Base-by-base conservation (phyloP, 768 basidiomycete species). In the Hirschioporus abietinus region DNA sequence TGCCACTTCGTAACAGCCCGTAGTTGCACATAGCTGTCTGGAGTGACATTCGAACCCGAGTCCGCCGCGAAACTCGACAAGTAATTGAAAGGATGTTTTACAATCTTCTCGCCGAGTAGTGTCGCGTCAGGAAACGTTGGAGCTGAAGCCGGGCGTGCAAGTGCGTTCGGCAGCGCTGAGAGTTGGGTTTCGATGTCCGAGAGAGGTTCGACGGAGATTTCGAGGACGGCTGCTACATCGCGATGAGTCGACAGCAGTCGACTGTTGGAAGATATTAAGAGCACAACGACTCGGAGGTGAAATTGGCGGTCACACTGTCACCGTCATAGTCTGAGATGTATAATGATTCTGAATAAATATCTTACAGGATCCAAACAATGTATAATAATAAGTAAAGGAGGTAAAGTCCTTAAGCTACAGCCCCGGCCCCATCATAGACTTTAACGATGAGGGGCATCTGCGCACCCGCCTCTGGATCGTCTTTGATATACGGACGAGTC, bases 161-260 rank as follows among this genome's bases (percentile, higher is more conserved):
- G 71, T 0, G 71, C 66, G 8, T 74, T 72, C 1, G 84, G 83
- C n/a, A 87, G 78, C 6, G 75, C 69, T 20, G 81, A 79, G 35
- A 91, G 75, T 70, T 95, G 88, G 0, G 80, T 73, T 57, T 84
- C 79, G 64, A 95, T 88, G 25, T 82, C 76, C 0, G 80, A 70
- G 8, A 95, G 78, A 7, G 92, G 91, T 76, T 95, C 93, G 74
- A 95, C 84, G 15, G 92, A 82, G 66, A 96, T 79, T 0, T 93
- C 94, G 7, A 95, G 84, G 66, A 90, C 82, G 26, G 91, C 91
- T 0, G 86, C 89, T 30, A 90, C 86, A 60, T 85, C 85, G 24
- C 65, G n/a, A n/a, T n/a, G n/a, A n/a, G n/a, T n/a, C n/a, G n/a
- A n/a, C n/a, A n/a, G n/a, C n/a, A n/a, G n/a, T n/a, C n/a, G n/a